These are phyloP conservation scores for Lentinula sp. DNA, from an alignment of 768 basidiomycete species.

Conservation along the genomic window DNA sequence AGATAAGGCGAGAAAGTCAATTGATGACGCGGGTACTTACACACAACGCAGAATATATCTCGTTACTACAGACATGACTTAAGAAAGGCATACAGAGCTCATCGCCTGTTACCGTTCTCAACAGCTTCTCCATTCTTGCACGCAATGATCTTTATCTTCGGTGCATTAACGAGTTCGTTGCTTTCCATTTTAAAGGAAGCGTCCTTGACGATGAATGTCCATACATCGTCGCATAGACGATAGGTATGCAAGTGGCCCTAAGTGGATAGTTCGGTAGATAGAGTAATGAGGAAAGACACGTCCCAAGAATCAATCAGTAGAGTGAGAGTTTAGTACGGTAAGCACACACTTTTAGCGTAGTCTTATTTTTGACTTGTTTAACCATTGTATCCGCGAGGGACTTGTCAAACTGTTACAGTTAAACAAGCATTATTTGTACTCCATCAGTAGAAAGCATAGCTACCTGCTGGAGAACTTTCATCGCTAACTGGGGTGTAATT, in stretches of 20 bases:
- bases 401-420: slow-evolving; percentile 78
- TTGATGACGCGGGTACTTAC: not conserved
- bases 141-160: slow-evolving; percentile 94
- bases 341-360: slow-evolving; percentile 72
- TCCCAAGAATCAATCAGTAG: not conserved
- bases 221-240: slow-evolving; percentile 91
- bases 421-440: not conserved
- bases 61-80: no score
- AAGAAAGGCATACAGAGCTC: not conserved
- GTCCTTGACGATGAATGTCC: slow-evolving; percentile 97
- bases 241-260: slow-evolving; percentile 92
- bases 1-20: not conserved
- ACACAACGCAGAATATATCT: no score
- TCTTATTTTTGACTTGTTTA: slow-evolving; percentile 93
- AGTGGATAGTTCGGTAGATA: slow-evolving; percentile 7
- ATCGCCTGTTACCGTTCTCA: slow-evolving; percentile 25
- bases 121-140: slow-evolving; percentile 94
- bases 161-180: slow-evolving; percentile 66
- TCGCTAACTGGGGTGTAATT: slow-evolving; percentile 97
- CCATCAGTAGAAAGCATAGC: not conserved
- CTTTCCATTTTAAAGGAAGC: slow-evolving; percentile 95
- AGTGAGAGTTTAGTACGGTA: not conserved
- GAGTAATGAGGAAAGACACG: no score
- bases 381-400: slow-evolving; percentile 89
- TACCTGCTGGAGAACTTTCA: slow-evolving; percentile 98